Evolutionary conservation across 2,329 filamentous ascomycete species (phyloP), one percentile per base, ranked within the genome.

Genomic region (Rhinocladiella similis): DNA sequence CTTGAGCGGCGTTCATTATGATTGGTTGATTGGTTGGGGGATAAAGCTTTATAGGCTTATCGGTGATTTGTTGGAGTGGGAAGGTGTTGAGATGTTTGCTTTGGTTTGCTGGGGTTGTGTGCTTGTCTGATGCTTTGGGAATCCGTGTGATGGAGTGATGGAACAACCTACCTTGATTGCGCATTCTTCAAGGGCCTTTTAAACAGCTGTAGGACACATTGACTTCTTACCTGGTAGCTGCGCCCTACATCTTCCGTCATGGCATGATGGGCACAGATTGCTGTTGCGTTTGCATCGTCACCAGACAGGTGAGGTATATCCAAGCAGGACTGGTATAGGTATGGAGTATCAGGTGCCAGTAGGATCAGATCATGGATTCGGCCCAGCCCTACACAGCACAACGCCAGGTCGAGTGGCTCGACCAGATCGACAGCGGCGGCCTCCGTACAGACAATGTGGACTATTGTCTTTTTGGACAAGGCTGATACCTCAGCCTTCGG

Each of bases 1-100:
- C 29, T 59, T 59, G 59, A 50, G 48, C 36, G 19, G 56, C 56
- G 56, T 62, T 62, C 59, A 62, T 62, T 48, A 46, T 57, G 53
- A 46, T 41, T 18, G 35, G 22, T 38, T 36, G 38, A 20, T 18
- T 55, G 29, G 29, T 48, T 52, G 27, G 22, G 22, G 22, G 27
- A 10, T 33, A 5, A 33, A 33, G 22, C 43, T 36, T 45, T 14
- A 19, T 38, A 18, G 43, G 38, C 6, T 22, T 46, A 47, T 29
- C n/a, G 19, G 39, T 51, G 47, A 38, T 57, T 33, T 47, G 45
- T 29, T 53, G 38, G 35, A n/a, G n/a, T n/a, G n/a, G 19, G 22
- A 25, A 16, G 51, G 12, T 27, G 14, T 38, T 35, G 20, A 20
- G 39, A 19, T 29, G 22, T 20, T 36, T 25, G 22, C 43, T 29